Conservation (phyloP, 2,329 filamentous ascomycete species). For the Venturia carpophila region DNA sequence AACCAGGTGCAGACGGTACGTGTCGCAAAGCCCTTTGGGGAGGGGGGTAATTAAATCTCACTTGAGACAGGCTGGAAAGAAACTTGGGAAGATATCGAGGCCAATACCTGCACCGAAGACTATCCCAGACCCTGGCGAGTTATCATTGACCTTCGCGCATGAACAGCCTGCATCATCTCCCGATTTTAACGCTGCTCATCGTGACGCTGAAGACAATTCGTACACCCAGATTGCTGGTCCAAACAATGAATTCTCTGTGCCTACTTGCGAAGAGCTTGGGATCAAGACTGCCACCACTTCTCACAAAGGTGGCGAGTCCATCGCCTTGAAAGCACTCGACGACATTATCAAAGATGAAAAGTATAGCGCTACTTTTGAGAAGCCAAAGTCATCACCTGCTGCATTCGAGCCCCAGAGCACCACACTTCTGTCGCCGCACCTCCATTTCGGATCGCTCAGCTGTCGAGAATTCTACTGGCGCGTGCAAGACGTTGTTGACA, state of each 20-base stretch:
- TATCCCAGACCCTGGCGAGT: conserved; percentile 59
- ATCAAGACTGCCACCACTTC: conserved; percentile 56
- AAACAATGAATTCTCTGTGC: conserved; percentile 60
- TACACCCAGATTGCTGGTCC: conserved; percentile 59
- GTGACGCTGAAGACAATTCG: conserved; percentile 47
- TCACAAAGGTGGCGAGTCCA: conserved; percentile 62
- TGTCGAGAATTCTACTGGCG: conserved; percentile 66
- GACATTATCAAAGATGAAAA: conserved; percentile 53
- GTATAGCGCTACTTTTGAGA: conserved; percentile 67
- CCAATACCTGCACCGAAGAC: conserved; percentile 53
- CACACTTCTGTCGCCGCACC: conserved; percentile 62
- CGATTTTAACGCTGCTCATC: conserved; percentile 54
- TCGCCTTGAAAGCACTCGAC: conserved; percentile 52
- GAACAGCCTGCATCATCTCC: conserved; percentile 37
- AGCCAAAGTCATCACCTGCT: conserved; percentile 67
- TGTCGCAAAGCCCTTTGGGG: conserved; percentile 15
- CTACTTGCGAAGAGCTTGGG: conserved; percentile 63
- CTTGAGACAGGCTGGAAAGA: conserved; percentile 43
- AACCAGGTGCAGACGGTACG: conserved; percentile 47
- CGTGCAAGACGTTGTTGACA: conserved; percentile 53
- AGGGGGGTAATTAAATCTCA: neutral
- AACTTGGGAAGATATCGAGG: conserved; percentile 53
- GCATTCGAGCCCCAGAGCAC: conserved; percentile 66
- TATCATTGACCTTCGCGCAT: conserved; percentile 52
- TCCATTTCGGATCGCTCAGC: conserved; percentile 68